Conservation (phyloP, 2,329 filamentous ascomycete genomes). For the Fusarium sp. region DNA sequence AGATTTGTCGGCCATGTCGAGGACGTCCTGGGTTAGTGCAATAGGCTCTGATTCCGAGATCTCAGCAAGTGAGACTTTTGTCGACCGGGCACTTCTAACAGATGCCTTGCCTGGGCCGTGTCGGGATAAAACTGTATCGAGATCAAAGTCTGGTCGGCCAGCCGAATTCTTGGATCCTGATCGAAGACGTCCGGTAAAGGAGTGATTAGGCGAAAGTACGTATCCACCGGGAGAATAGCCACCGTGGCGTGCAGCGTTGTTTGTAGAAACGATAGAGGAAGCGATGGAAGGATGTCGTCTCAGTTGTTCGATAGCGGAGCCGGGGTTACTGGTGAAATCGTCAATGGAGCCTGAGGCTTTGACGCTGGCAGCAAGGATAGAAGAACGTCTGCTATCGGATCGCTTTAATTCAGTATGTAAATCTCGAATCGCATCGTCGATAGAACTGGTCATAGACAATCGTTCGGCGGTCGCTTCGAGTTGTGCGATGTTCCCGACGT, state of each 20-base stretch:
- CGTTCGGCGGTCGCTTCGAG: slow-evolving; percentile 82
- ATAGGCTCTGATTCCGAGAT: slow-evolving; percentile 69
- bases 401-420: slow-evolving; percentile 78
- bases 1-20: slow-evolving; percentile 65
- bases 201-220: slow-evolving; percentile 74
- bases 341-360: slow-evolving; percentile 50
- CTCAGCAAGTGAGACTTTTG: slow-evolving; percentile 64
- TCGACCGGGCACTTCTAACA: slow-evolving; percentile 62
- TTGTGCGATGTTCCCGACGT: slow-evolving; percentile 75
- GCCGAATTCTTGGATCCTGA: slow-evolving; percentile 66
- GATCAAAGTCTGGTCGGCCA: slow-evolving; percentile 55
- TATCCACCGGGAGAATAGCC: slow-evolving; percentile 77
- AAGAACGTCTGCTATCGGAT: slow-evolving; percentile 74
- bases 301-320: slow-evolving; percentile 45
- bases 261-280: slow-evolving; percentile 76
- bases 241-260: slow-evolving; percentile 73
- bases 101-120: slow-evolving; percentile 68
- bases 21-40: slow-evolving; percentile 61
- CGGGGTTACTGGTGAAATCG: slow-evolving; percentile 45
- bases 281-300: slow-evolving; percentile 61
- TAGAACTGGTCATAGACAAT: slow-evolving; percentile 78
- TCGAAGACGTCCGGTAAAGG: slow-evolving; percentile 67
- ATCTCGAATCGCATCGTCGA: slow-evolving; percentile 81
- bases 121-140: slow-evolving; percentile 57
- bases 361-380: slow-evolving; percentile 64